Base-by-base conservation (phyloP, 1,284 basidiomycete genomes). In the Meira miltonrushii region DNA sequence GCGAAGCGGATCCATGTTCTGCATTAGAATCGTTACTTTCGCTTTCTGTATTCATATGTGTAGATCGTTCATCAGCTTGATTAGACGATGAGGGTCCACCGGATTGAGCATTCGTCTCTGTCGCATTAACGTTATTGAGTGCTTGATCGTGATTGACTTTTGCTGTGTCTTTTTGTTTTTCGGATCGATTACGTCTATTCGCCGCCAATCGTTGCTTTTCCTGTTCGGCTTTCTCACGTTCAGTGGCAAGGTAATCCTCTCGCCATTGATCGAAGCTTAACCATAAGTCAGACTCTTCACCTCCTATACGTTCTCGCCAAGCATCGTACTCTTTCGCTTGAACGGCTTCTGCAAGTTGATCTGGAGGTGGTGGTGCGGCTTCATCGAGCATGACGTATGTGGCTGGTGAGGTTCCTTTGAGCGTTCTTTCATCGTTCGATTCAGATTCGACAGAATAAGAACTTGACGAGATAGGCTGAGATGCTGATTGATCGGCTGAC, bases 271-370 rank as follows among this genome's bases (percentile, higher is more conserved):
- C 58, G 25, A 59, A 59, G n/a, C 50, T 55, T 38, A 59, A 39
- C 54, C 54, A 59, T 17, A 28, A 15, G 6, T 59, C 55, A 39
- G 25, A 23, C 13, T 41, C 40, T 49, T 59, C 58, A 12, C 58
- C 58, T 38, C 58, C 58, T 37, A 59, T 52, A 23, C 57, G 43
- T 19, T 23, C 54, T 11, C 57, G 39, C 58, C 58, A 59, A 23
- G 41, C 56, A 56, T 52, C 48, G 43, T 59, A 59, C 9, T 39
- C 58, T 38, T 47, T 10, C 2, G 41, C 37, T 9, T 46, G 50
- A 11, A 33, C 53, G 19, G 23, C 44, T 21, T 43, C 55, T 8
- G 17, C 15, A 40, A 21, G 13, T 23, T 11, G 43, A 40, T n/a
- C 54, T 37, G n/a, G 19, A 33, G 12, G 17, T 8, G 9, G 11